Evolutionary conservation across 164 flowering plant species (phyloP), one percentile per base, ranked within the genome.

Genomic region (Liriodendron chinense): DNA sequence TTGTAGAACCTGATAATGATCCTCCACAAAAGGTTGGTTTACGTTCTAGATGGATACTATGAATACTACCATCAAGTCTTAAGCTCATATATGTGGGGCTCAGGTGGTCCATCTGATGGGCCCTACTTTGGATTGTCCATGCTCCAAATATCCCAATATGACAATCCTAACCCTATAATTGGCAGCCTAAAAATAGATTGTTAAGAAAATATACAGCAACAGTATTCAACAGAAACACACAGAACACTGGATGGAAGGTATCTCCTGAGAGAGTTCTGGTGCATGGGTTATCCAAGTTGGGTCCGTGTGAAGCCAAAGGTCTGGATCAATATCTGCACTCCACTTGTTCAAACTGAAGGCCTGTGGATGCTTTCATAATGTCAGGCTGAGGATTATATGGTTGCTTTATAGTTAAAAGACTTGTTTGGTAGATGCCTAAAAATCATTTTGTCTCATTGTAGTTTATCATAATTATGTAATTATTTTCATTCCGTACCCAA

Each of bases 1-100:
- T 78, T 50, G 88, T 92, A 34, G 93, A 91, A 78, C 92, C 96
- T 78, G 97, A 95, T 74, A 75, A 90, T 79, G 98, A 95, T 72
- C 92, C 93, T 79, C 92, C 96, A 6, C 97, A 93, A 74, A 86
- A 95, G 98, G 98, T 94, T 59, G 61, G 73, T 59, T 34, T 68
- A 20, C 65, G 61, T 59, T 69, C 56, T 47, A 10, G 22, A 8
- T 67, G 13, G 47, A 14, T 34, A 16, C 3, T 14, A 25, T 67
- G 16, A 67, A 53, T 53, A 16, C 0, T 0, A 53, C 18, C 16
- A 34, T 34, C 59, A 12, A 53, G 59, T 12, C 13, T 53, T 53
- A 53, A 12, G 59, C 59, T 53, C 18, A 14, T 53, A 16, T 53
- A 34, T 53, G 59, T 53, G 59, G 59, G 3, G 16, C 18, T 53